Evolutionary conservation across 176 grass and related monocot species (phyloP).

Genomic region (Carex myosuroides): DNA sequence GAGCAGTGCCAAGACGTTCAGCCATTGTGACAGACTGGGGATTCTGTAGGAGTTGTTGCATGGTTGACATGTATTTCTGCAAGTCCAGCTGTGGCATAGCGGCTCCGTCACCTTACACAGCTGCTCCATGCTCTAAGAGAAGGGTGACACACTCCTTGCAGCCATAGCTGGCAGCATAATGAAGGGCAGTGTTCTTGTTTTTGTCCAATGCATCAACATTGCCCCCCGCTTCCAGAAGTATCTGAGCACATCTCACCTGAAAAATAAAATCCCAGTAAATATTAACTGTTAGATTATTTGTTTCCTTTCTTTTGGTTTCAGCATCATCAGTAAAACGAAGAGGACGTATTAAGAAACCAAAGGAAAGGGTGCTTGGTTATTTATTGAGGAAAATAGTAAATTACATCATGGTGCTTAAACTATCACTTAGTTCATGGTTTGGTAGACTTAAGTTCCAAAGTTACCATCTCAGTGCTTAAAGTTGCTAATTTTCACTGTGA

Average conservation of each 20-base stretch:
- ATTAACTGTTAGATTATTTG: background rate
- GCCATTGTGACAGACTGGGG: slow-evolving; percentile 86
- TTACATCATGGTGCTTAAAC: background rate
- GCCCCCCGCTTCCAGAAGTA: slow-evolving; percentile 56
- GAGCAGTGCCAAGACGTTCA: slow-evolving; percentile 67
- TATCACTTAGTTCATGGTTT: background rate
- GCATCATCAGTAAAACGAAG: background rate
- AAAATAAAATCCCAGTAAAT: background rate
- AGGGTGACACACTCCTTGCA: slow-evolving; percentile 77
- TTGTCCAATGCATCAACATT: slow-evolving; percentile 64
- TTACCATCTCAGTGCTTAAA: background rate
- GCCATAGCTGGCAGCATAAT: slow-evolving; percentile 86
- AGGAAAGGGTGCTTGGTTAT: background rate
- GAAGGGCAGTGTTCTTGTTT: slow-evolving; percentile 82
- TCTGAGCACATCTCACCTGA: slow-evolving; percentile 53
- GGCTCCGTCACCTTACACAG: slow-evolving; percentile 37
- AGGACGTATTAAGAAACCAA: background rate
- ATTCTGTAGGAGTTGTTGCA: slow-evolving; percentile 98
- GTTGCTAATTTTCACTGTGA: no score
- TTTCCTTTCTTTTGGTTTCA: background rate
- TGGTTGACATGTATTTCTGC: slow-evolving; percentile 75
- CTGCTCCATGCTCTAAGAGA: slow-evolving; percentile 56
- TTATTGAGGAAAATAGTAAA: background rate
- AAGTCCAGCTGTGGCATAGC: slow-evolving; percentile 45
- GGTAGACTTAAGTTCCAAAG: background rate